A percentile compares a stretch with the other conserved stretches of the same genome.
Evolutionary conservation across 352 stramenopile genomes (phyloP).

Genomic region (Globisporangium abappressorium): DNA sequence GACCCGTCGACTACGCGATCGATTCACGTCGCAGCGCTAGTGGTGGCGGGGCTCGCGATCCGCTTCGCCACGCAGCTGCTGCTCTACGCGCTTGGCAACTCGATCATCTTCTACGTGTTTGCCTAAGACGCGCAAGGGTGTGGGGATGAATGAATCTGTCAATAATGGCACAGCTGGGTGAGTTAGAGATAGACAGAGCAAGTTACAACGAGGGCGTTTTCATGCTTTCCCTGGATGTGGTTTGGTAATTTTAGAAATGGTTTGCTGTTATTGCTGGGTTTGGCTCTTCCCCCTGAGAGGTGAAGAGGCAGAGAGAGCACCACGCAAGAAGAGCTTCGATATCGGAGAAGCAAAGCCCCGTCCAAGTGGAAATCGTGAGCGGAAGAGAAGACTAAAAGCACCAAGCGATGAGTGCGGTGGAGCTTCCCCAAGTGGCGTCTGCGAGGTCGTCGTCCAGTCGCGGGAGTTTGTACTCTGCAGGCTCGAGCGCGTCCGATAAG

Average conservation of each 20-base stretch:
- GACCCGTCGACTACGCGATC: conserved; percentile 34
- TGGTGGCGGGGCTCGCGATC: conserved; percentile 35
- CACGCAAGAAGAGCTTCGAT: background rate
- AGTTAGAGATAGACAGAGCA: background rate
- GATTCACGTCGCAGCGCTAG: conserved; percentile 34
- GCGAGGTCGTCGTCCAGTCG: conserved; percentile 43
- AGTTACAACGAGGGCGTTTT: background rate
- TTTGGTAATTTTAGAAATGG: conserved; percentile 1
- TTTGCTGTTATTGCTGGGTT: background rate
- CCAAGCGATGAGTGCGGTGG: conserved; percentile 41
- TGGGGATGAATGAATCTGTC: background rate
- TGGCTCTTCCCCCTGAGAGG: background rate
- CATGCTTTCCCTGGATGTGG: background rate
- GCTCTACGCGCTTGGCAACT: conserved; percentile 70
- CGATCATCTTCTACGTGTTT: conserved; percentile 73
- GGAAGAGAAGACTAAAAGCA: background rate
- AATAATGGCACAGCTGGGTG: background rate
- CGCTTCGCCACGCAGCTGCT: conserved; percentile 46
- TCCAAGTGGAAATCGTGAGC: background rate
- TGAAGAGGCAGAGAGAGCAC: background rate
- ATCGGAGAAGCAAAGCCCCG: background rate
- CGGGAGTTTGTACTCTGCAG: conserved; percentile 40
- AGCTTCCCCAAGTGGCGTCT: conserved; percentile 49
- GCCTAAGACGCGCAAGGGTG: conserved; percentile 21
- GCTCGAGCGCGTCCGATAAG: conserved; percentile 34